Percentiles rank a stretch among this genome's conserved stretches.
These are phyloP conservation scores for Xylariales sp. DNA, from an alignment of 2,329 filamentous ascomycete species.

Conservation along the genomic window DNA sequence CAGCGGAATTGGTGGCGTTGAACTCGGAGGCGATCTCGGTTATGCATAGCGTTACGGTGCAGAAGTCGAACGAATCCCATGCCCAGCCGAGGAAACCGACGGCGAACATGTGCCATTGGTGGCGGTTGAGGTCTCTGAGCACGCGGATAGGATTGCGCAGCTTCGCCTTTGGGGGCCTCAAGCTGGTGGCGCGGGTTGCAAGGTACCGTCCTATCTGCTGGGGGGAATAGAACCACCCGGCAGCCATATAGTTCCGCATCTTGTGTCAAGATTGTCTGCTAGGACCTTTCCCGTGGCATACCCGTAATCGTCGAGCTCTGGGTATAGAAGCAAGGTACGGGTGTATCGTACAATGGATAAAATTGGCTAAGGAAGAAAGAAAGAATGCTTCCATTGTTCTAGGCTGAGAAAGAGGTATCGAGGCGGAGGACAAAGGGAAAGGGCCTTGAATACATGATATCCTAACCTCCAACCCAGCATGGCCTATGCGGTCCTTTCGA, in stretches of 20 bases:
- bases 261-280: neutral
- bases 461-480: neutral
- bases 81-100: constrained; percentile 36
- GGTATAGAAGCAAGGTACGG: too few relatives aligned
- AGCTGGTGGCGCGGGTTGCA: constrained; percentile 49
- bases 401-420: too few relatives aligned
- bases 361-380: too few relatives aligned
- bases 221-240: constrained; percentile 46
- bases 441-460: neutral
- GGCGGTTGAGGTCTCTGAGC: constrained; percentile 45
- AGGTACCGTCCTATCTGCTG: constrained; percentile 50
- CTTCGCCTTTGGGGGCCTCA: constrained; percentile 48
- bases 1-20: constrained; percentile 34
- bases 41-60: constrained; percentile 36
- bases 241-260: constrained; percentile 42
- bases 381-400: too few relatives aligned
- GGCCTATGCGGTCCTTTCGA: neutral
- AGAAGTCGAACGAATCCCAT: constrained; percentile 40
- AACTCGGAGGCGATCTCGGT: constrained; percentile 39
- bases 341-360: too few relatives aligned
- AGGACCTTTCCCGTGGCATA: neutral
- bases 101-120: constrained; percentile 49
- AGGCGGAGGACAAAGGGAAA: neutral
- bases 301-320: too few relatives aligned
- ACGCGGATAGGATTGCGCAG: constrained; percentile 46